A percentile compares a stretch with the other conserved stretches of the same genome.
Evolutionary conservation across 2,329 filamentous ascomycete genomes (phyloP).

Genomic region (Fusarium nodosum): DNA sequence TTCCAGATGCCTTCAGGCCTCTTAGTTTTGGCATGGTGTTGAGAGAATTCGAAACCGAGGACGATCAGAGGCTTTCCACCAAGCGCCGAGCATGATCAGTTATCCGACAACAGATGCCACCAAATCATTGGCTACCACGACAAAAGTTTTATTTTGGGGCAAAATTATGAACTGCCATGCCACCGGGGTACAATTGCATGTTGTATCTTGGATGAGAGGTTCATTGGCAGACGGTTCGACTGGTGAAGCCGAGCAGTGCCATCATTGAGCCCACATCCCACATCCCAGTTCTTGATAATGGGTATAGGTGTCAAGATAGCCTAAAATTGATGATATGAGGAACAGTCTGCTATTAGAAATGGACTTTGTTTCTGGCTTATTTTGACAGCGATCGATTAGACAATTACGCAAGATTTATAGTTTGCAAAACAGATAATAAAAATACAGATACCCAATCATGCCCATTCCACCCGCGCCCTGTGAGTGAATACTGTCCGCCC

Average conservation of each 20-base stretch:
- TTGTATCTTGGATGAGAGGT: conserved; percentile 14
- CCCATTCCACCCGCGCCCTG: conserved; percentile 22
- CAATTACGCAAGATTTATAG: conserved; percentile 38
- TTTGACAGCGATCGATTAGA: conserved; percentile 38
- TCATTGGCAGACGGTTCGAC: conserved; percentile 1
- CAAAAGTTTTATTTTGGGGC: conserved; percentile 11
- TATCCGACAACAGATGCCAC: conserved; percentile 6
- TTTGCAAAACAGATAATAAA: conserved; percentile 36
- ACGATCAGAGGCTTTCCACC: conserved; percentile 26
- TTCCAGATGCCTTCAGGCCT: conserved; percentile 52
- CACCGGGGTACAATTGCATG: background rate
- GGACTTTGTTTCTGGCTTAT: conserved; percentile 19
- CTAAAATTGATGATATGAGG: conserved; percentile 19
- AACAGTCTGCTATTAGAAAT: conserved; percentile 29
- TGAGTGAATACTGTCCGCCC: conserved; percentile 21
- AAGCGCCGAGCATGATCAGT: conserved; percentile 4
- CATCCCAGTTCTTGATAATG: conserved; percentile 8
- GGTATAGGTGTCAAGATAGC: conserved; percentile 18
- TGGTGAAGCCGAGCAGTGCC: conserved; percentile 12
- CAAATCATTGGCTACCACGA: conserved; percentile 2
- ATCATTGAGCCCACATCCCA: background rate
- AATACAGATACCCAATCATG: conserved; percentile 46
- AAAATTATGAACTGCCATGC: conserved; percentile 6
- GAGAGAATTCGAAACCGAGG: conserved; percentile 31
- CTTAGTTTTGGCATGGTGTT: conserved; percentile 25